phyloP scores from a whole-genome alignment of 2,329 filamentous ascomycete species.

The Calycina herbarum region DNA sequence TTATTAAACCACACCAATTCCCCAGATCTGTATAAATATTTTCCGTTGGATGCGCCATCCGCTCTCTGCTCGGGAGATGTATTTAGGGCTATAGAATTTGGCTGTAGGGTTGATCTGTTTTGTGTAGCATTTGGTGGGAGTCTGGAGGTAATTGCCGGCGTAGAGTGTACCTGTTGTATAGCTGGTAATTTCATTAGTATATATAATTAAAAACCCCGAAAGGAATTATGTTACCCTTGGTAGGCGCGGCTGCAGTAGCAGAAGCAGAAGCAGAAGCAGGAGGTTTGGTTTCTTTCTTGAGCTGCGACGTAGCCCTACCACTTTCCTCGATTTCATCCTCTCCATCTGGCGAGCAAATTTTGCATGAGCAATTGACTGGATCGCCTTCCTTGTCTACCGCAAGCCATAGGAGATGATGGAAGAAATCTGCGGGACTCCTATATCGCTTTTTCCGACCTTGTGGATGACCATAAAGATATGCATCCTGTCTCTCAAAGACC shows the following conservation, averaged over 20 bases:
- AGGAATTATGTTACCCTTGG: slow-evolving; percentile 8
- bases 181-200: slow-evolving; percentile 11
- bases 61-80: slow-evolving; percentile 48
- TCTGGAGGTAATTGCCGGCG: neutral
- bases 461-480: slow-evolving; percentile 61
- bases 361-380: slow-evolving; percentile 54
- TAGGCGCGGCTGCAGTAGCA: slow-evolving; percentile 8
- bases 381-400: slow-evolving; percentile 52
- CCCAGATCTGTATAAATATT: slow-evolving; percentile 53
- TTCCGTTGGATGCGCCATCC: slow-evolving; percentile 46
- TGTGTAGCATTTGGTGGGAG: neutral
- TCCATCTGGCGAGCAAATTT: slow-evolving; percentile 56
- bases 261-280: slow-evolving; percentile 5
- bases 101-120: slow-evolving; percentile 11
- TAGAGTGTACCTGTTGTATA: slow-evolving; percentile 3
- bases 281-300: slow-evolving; percentile 22
- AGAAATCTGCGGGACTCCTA: slow-evolving; percentile 59
- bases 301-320: slow-evolving; percentile 19
- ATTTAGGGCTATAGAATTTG: slow-evolving; percentile 21
- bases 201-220: neutral
- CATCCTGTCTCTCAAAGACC: slow-evolving; percentile 56
- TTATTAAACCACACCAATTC: slow-evolving; percentile 58
- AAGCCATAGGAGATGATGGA: slow-evolving; percentile 59
- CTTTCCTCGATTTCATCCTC: slow-evolving; percentile 40
- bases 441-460: slow-evolving; percentile 56